Evolutionary conservation across 1,284 basidiomycete genomes (phyloP).

Genomic region (Boletus semigastroideus): DNA sequence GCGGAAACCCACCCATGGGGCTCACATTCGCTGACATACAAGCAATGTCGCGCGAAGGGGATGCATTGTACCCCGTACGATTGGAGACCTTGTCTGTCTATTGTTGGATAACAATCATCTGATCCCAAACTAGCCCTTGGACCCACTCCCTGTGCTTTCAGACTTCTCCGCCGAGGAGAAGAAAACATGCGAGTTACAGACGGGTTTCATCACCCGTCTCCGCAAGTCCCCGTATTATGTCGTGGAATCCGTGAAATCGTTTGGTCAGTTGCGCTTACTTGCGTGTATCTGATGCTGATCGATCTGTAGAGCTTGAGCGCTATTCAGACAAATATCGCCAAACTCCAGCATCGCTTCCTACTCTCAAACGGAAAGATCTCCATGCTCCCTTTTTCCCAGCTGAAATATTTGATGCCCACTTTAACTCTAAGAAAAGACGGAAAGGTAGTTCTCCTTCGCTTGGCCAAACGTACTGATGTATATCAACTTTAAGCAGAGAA

Average conservation of each 20-base stretch:
- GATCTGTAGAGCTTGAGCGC: constrained; percentile 56
- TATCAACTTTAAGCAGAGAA: constrained; percentile 32
- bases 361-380: constrained; percentile 65
- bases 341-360: constrained; percentile 55
- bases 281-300: background rate
- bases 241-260: constrained; percentile 65
- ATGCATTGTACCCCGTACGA: constrained; percentile 76
- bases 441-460: constrained; percentile 38
- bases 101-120: constrained; percentile 13
- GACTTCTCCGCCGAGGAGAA: constrained; percentile 64
- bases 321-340: constrained; percentile 82
- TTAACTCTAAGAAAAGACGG: constrained; percentile 68
- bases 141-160: constrained; percentile 60
- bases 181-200: constrained; percentile 61
- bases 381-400: constrained; percentile 74
- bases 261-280: constrained; percentile 41
- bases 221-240: constrained; percentile 70
- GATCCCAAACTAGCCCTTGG: constrained; percentile 47
- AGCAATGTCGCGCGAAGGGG: constrained; percentile 68
- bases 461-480: background rate
- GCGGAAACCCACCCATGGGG: constrained; percentile 67
- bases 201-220: constrained; percentile 62
- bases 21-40: constrained; percentile 77
- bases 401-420: constrained; percentile 74
- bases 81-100: constrained; percentile 15